Conservation (phyloP, 306 rosid species). For the Quercus dentata region DNA sequence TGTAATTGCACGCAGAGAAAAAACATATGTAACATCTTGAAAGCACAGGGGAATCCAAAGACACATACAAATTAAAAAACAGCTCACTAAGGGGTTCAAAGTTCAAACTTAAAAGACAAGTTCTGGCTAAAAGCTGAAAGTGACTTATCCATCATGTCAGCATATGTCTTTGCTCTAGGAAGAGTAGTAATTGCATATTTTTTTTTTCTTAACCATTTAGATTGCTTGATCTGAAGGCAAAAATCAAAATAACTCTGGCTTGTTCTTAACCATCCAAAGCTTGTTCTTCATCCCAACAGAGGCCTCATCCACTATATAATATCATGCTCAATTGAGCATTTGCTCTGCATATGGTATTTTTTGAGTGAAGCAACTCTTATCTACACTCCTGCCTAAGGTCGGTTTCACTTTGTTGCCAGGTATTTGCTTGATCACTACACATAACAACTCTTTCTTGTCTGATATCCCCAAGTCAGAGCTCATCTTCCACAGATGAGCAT, state of each 20-base stretch:
- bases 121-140: background rate
- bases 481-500: too few relatives aligned
- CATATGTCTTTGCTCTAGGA: background rate
- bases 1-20: background rate
- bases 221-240: background rate
- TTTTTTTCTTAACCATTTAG: background rate
- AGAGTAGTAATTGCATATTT: background rate
- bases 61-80: background rate
- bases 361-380: background rate
- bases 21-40: background rate
- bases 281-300: background rate
- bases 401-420: background rate
- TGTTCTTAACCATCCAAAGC: background rate
- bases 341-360: background rate
- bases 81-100: background rate
- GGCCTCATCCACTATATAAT: background rate
- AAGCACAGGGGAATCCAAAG: background rate
- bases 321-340: background rate
- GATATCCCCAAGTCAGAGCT: background rate
- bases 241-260: background rate
- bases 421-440: background rate
- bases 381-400: background rate
- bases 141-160: background rate
- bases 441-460: too few relatives aligned
- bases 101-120: background rate